Base-by-base conservation (phyloP, 2,329 filamentous ascomycete species). In the Trichoderma sp. region DNA sequence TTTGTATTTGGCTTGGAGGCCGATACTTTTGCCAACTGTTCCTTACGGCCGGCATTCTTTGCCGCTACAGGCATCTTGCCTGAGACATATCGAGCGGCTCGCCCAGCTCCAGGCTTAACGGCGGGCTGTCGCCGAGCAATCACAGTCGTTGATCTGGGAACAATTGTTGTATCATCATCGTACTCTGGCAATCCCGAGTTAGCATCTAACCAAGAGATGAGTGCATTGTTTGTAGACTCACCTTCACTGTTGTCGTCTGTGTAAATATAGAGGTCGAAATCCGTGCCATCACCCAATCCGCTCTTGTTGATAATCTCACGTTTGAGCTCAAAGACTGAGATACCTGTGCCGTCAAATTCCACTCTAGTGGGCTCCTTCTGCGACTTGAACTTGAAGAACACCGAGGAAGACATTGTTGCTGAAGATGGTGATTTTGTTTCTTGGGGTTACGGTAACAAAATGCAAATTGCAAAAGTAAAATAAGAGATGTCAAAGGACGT, bases 301-400 rank as follows among this genome's bases (percentile, higher is more conserved):
- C 95, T 97, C 85, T 96, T 94, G 84, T 91, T 92, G 87, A 99
- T 99, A 82, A 99, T 99, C 86, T 98, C 97, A 87, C 96, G 94
- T 88, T 99, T 99, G 83, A 99, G 89, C 84, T 99, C 97, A 86
- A 98, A 99, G 78, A 98, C 97, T 77, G 96, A 98, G 83, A 98
- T 97, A 85, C 95, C 95, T 81, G 96, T 98, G 83, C 97, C 97
- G 86, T 99, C 96, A 85, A 99, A 98, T 82, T 95, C 94, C 81
- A 99, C 95, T 82, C 95, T 92, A 75, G 95, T 95, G 76, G 95
- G 94, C 83, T 98, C 97, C 87, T 95, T 98, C 84, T 97, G 95
- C 80, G 96, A 98, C 87, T 98, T 98, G 92, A 99, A 99, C 87
- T 98, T 98, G 94, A 98, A 99, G 87, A 98, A 98, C 83, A 99